These are phyloP conservation scores for Senecio squalidus DNA, from an alignment of 140 eudicot species.

Conservation along the genomic window DNA sequence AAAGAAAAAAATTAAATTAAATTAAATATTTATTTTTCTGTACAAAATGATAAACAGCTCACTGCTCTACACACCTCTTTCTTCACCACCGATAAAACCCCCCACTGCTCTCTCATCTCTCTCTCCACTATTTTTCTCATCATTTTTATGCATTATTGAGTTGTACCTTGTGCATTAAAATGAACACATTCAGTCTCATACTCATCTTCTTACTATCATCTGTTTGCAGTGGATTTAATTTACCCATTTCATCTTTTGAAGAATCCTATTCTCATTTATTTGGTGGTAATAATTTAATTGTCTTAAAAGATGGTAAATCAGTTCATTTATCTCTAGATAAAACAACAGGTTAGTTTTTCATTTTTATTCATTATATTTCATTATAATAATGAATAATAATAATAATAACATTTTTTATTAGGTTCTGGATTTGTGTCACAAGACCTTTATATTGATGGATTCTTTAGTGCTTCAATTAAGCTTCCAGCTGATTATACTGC, in stretches of 20 bases:
- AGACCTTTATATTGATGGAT: constrained; percentile 83
- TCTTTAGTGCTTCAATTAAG: constrained; percentile 92
- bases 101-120: constrained; percentile 20
- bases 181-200: constrained; percentile 24
- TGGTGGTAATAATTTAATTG: constrained; percentile 71
- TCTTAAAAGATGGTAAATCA: constrained; percentile 80
- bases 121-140: constrained; percentile 11
- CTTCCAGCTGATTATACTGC: constrained; percentile 97
- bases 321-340: constrained; percentile 76
- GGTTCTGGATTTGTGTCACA: constrained; percentile 97
- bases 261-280: constrained; percentile 94
- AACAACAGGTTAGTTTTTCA: constrained; percentile 52
- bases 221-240: constrained; percentile 37
- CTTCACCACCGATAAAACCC: constrained; percentile 42
- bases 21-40: constrained; percentile 6
- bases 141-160: constrained; percentile 21
- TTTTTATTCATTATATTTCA: not conserved
- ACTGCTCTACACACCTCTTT: constrained; percentile 11
- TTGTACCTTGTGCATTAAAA: constrained; percentile 14
- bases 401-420: too few species aligned
- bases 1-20: not conserved
- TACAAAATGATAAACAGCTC: constrained; percentile 37
- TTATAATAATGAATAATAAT: too few species aligned
- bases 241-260: constrained; percentile 73
- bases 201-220: constrained; percentile 16